Evolutionary conservation across 371 early-diverging fungal genomes (phyloP), one percentile per base, ranked within the genome.

Genomic region (Apophysomyces variabilis): DNA sequence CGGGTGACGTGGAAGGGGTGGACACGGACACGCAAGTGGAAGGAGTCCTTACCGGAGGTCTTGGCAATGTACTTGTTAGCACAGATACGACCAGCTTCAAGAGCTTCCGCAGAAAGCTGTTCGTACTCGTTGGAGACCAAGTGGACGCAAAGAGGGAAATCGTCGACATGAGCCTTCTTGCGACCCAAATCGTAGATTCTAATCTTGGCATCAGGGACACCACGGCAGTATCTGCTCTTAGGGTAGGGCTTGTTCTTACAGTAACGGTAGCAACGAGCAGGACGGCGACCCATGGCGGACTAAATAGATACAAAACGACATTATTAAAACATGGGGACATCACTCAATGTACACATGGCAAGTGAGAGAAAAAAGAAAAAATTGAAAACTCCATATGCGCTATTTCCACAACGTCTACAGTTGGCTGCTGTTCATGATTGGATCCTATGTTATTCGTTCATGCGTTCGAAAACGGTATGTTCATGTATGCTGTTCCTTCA

Each of bases 161-260:
- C 99, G 82, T 98, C 95, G 65, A 99, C 99, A 69, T 80, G 82
- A 62, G 99, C 99, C 92, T 96, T 98, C 94, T 98, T 99, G 72
- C 98, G 93, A 73, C 99, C 99, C 68, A 99, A 85, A 84, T 99
- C 99, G 87, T 91, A 99, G 85, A 99, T 99, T 72, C 97, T 86
- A 80, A 99, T 93, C 94, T 99, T 99, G 82, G 99, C 91, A 88
- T 82, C 96, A 61, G 99, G 99, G 74, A 99, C 99, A 96, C 99
- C 99, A 90, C 99, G 97, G 88, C 95, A 94, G 94, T 94, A 99
- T 74, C 99, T 94, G 68, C 97, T 96, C 93, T 99, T 99, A 75
- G 99, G 99, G 87, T 99, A 99, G 71, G 99, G 99, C 94, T 99
- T 99, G 95, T 99, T 99, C 88, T 98, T 99, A 86, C 99, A 96